Evolutionary conservation across 192 early-diverging fungal genomes (phyloP), one percentile per base, ranked within the genome.

Genomic region (Mortierella alpina): DNA sequence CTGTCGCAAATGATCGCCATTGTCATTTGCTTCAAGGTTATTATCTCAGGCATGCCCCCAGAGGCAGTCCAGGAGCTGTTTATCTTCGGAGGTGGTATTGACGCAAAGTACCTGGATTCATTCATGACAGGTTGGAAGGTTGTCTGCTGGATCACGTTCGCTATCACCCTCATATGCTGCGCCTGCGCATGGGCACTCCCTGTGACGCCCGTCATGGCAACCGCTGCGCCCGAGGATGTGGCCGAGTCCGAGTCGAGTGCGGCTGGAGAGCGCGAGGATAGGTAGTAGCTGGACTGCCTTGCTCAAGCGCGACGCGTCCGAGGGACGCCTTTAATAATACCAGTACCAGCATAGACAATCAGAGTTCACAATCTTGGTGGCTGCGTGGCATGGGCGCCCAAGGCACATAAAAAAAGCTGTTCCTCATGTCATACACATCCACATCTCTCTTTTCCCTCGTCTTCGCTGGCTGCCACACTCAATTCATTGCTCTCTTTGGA

Each of bases 1-100:
- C 14, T 79, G 39, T 79, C 76, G 0, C 76, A 79, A 53, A 79
- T 79, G 76, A 79, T 79, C 63, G 76, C 76, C 17, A 79, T 79
- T 31, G 76, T 79, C n/a, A 71, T 79, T 39, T 79, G 76, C 63
- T 79, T 79, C 59, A 79, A 72, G 64, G 59, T 79, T 39, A 79
- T 79, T 22, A 79, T 79, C 47, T 46, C 68, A 2, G 76, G 76
- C 14, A 79, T 79, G 76, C 76, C 76, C 18, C 64, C 63, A 72
- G 69, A 46, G 9, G 76, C 76, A 13, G 76, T 79, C 15, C 63
- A 79, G 47, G 69, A 79, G 40, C 52, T 79, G 41, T 79, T 79
- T 53, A 79, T 79, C 47, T 56, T 67, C 15, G 76, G 76, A 45
- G 76, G 76, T 50, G 76, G 76, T 22, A 79, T 79, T 55, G 67